These are phyloP conservation scores for Closterium sp. DNA, from an alignment of 139 green algal species.

Conservation along the genomic window DNA sequence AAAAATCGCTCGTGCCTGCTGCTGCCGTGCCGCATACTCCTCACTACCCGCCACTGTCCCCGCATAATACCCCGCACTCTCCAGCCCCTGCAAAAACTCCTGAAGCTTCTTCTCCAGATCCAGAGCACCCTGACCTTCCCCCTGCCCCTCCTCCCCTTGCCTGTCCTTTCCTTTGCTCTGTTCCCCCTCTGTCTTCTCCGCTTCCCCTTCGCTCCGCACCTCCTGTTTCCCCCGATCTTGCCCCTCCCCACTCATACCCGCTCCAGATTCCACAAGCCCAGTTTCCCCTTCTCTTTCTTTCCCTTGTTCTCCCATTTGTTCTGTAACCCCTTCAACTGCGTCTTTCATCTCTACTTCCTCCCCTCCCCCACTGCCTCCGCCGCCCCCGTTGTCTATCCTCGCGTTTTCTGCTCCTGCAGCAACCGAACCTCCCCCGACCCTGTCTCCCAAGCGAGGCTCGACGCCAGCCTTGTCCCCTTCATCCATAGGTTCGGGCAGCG, in stretches of 20 bases:
- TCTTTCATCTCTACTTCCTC: neutral
- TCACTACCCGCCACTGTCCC: neutral
- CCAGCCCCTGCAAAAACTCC: neutral
- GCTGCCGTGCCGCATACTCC: neutral
- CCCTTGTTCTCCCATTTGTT: neutral
- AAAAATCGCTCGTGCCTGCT: neutral
- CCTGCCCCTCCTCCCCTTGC: neutral
- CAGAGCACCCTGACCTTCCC: neutral
- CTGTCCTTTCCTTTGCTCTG: neutral
- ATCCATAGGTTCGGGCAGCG: neutral
- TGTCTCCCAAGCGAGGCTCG: neutral
- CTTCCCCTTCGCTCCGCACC: too few relatives aligned
- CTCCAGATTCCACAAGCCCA: neutral
- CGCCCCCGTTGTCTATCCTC: neutral
- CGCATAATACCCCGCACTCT: neutral
- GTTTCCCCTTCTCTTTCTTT: neutral
- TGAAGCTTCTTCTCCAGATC: neutral
- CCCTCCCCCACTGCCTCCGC: neutral
- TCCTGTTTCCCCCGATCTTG: too few relatives aligned
- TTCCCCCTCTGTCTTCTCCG: too few relatives aligned
- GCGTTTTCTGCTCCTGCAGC: neutral
- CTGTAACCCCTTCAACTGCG: neutral
- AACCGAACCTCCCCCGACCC: neutral
- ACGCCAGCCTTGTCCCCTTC: neutral
- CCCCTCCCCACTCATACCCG: neutral